Base-by-base conservation (phyloP, 148 eudicot genomes). In the Talinum fruticosum region DNA sequence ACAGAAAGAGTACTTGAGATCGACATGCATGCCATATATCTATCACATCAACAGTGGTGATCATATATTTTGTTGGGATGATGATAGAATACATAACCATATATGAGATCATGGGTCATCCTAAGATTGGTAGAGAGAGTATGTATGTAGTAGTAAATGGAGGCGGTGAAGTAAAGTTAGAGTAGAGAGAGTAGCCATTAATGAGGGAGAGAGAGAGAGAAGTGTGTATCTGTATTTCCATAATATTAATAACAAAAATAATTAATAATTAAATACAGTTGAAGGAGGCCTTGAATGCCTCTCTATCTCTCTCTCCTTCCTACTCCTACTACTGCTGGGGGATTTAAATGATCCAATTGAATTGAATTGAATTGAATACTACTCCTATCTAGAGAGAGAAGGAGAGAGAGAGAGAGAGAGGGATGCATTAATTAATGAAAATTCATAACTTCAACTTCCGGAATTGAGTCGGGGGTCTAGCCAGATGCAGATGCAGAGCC, bases 281-380 rank as follows among this genome's bases (percentile, higher is more conserved):
- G 93, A 86, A 87, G 74, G 79, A 69, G 78, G 86, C 35, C 59
- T 83, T 85, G 75, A 86, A 88, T 88, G 86, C 82, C 45, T 47
- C 59, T 49, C 54, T 21, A 8, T 15, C 45, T 41, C 45, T 41
- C 10, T 41, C 57, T 51, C 15, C 23, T 19, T 51, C 57, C 57
- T 62, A 28, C 66, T 28, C 23, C 64, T 62, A 26, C 33, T 62
- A 62, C 66, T 62, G 33, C 15, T 62, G 66, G 19, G 33, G 32
- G 16, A 8, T 62, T 62, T 62, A 26, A 62, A 24, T 0, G 24
- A 24, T 24, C 2, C 30, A 26, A 26, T 59, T 59, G 29, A 59
- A 59, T 59, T 59, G 16, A 62, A n/a, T 62, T 62, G 30, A 28
- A 62, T 26, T 26, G 32, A 62, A 62, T 62, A 28, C n/a, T n/a